phyloP scores from a whole-genome alignment of 495 filamentous ascomycete genomes.

The Ascodesmis nigricans region DNA sequence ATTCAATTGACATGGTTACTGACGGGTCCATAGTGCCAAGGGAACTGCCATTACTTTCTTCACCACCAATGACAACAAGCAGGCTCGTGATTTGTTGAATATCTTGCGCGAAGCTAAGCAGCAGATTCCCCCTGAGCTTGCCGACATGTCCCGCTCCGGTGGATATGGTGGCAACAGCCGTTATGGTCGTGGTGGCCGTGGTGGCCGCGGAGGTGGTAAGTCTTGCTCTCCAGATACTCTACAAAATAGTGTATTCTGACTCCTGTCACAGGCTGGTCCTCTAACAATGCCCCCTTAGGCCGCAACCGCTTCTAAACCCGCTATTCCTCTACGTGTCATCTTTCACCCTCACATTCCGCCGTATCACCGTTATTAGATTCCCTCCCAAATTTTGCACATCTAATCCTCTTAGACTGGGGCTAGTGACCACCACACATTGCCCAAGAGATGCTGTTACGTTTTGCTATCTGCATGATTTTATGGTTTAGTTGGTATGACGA shows the following conservation, averaged over 20 bases:
- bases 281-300: constrained; percentile 42
- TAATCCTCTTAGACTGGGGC: too few relatives aligned
- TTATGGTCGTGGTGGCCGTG: constrained; percentile 43
- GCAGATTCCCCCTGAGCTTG: constrained; percentile 85
- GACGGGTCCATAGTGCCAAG: constrained; percentile 33
- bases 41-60: constrained; percentile 92
- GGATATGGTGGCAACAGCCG: constrained; percentile 63
- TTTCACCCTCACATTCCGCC: too few relatives aligned
- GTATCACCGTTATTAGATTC: too few relatives aligned
- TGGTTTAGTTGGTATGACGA: too few relatives aligned
- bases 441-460: too few relatives aligned
- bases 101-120: constrained; percentile 95
- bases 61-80: constrained; percentile 97
- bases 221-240: background rate
- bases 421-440: too few relatives aligned
- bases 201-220: constrained; percentile 35
- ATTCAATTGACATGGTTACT: constrained; percentile 1
- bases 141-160: constrained; percentile 85
- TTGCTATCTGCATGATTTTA: too few relatives aligned
- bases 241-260: background rate
- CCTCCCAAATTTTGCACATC: too few relatives aligned
- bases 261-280: constrained; percentile 28
- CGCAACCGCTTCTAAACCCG: constrained; percentile 28
- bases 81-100: constrained; percentile 81
- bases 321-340: too few relatives aligned